phyloP scores from a whole-genome alignment of 352 stramenopile species.

The Globisporangium carolinianum region DNA sequence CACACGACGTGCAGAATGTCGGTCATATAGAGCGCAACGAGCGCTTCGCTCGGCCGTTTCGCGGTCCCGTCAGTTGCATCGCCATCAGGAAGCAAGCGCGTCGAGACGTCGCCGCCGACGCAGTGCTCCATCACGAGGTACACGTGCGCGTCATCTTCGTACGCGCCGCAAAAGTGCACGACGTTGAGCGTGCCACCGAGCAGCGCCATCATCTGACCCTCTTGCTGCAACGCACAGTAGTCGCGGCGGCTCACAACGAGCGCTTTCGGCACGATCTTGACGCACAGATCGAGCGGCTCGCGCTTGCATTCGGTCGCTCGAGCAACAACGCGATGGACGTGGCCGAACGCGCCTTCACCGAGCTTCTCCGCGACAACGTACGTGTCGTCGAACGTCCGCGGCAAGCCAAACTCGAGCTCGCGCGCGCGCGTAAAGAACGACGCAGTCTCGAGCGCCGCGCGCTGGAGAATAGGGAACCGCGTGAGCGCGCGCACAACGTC shows the following conservation, averaged over 20 bases:
- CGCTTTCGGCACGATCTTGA: conserved; percentile 73
- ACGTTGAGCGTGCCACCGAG: conserved; percentile 74
- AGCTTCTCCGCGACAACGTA: conserved; percentile 51
- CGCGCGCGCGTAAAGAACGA: conserved; percentile 51
- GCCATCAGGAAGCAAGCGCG: conserved; percentile 16
- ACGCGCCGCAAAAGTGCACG: conserved; percentile 77
- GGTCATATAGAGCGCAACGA: conserved; percentile 58
- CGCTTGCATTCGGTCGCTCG: background rate
- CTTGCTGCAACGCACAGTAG: conserved; percentile 59
- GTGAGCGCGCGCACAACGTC: conserved; percentile 31
- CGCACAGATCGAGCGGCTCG: conserved; percentile 43
- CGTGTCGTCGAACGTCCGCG: conserved; percentile 41
- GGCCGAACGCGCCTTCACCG: conserved; percentile 64
- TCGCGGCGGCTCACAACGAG: conserved; percentile 51
- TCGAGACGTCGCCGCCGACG: conserved; percentile 51
- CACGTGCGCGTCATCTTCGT: conserved; percentile 64
- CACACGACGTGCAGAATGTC: conserved; percentile 90
- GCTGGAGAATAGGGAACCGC: conserved; percentile 37
- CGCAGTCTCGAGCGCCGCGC: conserved; percentile 41
- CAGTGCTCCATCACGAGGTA: conserved; percentile 82
- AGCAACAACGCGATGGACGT: conserved; percentile 43
- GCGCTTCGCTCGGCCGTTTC: conserved; percentile 18
- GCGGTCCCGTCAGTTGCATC: conserved; percentile 2
- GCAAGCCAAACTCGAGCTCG: conserved; percentile 63
- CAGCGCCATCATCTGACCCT: conserved; percentile 71